These are phyloP conservation scores for Citrullus amarus DNA, from an alignment of 306 rosid genomes.

Conservation along the genomic window DNA sequence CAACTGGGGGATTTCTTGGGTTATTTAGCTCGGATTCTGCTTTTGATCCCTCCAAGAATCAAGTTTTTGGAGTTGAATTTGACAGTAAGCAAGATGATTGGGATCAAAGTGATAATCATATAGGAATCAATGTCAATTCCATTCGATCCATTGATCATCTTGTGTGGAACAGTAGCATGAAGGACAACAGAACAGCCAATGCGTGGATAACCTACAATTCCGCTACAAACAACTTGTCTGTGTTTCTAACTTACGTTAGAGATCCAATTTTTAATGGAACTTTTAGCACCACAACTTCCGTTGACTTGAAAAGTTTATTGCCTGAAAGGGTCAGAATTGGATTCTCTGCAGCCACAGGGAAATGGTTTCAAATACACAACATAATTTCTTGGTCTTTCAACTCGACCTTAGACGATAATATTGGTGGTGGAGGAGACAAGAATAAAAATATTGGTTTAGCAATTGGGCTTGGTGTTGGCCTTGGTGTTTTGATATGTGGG, in stretches of 20 bases:
- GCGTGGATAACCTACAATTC: conserved; percentile 62
- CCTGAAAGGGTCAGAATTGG: conserved; percentile 55
- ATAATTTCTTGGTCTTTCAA: conserved; percentile 58
- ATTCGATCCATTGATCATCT: conserved; percentile 29
- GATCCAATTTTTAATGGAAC: conserved; percentile 23
- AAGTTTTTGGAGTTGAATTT: conserved; percentile 61
- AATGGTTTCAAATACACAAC: conserved; percentile 38
- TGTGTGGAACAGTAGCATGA: conserved; percentile 38
- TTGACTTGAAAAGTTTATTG: conserved; percentile 47
- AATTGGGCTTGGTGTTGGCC: conserved; percentile 11
- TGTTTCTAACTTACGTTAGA: conserved; percentile 38
- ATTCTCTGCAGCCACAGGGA: conserved; percentile 67
- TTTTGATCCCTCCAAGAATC: conserved; percentile 19
- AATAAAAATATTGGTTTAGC: background rate
- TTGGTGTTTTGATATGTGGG: conserved; percentile 19
- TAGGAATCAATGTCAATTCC: conserved; percentile 59
- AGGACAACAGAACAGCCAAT: conserved; percentile 30
- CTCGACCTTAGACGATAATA: conserved; percentile 34
- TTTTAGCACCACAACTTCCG: conserved; percentile 25
- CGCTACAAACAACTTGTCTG: conserved; percentile 36
- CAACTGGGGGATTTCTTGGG: conserved; percentile 53
- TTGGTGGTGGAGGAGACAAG: background rate
- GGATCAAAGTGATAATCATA: conserved; percentile 51
- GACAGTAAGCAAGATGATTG: conserved; percentile 33
- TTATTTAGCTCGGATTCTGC: conserved; percentile 26